These are phyloP conservation scores for Phytophthora agathidicida DNA, from an alignment of 352 stramenopile species.

Conservation along the genomic window DNA sequence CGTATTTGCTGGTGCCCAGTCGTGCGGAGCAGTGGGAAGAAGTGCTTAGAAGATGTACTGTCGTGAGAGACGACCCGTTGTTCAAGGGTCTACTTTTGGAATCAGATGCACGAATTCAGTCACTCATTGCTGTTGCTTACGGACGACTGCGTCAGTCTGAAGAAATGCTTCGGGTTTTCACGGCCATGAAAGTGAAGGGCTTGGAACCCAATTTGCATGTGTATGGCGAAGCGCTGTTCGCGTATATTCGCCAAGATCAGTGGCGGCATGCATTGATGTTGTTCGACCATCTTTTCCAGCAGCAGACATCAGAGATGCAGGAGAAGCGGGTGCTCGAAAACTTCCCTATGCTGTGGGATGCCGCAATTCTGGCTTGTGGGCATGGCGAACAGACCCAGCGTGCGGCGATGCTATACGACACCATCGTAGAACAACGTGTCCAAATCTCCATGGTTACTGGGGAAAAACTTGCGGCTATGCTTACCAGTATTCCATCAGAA, in stretches of 20 bases:
- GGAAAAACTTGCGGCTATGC: conserved; percentile 49
- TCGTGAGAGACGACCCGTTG: conserved; percentile 11
- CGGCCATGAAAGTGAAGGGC: conserved; percentile 72
- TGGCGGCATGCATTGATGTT: conserved; percentile 77
- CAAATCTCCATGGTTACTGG: conserved; percentile 54
- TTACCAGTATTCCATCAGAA: conserved; percentile 47
- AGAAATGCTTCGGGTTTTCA: conserved; percentile 72
- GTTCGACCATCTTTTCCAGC: conserved; percentile 73
- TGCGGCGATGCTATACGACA: conserved; percentile 49
- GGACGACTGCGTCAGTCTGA: conserved; percentile 46
- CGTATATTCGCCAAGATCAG: conserved; percentile 67
- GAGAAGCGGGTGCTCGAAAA: conserved; percentile 42
- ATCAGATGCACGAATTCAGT: conserved; percentile 62
- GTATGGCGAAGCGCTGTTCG: conserved; percentile 72
- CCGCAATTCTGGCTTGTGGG: conserved; percentile 56
- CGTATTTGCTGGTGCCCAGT: conserved; percentile 46
- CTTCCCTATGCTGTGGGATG: conserved; percentile 76
- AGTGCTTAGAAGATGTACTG: conserved; percentile 44
- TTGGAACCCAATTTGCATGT: conserved; percentile 72
- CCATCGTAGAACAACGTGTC: conserved; percentile 44
- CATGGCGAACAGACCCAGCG: conserved; percentile 53
- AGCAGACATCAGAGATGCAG: conserved; percentile 42
- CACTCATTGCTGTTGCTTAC: conserved; percentile 66
- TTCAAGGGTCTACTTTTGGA: conserved; percentile 38
- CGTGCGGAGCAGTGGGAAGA: conserved; percentile 48